phyloP scores from a whole-genome alignment of 2,329 filamentous ascomycete genomes.

The Xylariales sp. region DNA sequence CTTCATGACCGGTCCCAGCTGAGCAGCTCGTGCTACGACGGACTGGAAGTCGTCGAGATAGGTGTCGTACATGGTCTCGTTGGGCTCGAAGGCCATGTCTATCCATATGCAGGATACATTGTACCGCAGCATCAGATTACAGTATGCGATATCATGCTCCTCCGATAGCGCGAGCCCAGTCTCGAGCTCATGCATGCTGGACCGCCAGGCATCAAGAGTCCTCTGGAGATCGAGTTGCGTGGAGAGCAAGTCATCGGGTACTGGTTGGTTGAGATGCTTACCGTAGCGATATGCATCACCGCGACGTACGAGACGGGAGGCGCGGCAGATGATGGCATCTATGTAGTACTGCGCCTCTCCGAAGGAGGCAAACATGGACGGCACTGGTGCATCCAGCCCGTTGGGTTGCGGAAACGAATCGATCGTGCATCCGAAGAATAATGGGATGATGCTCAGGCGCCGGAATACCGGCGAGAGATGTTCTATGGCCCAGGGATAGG shows the following conservation, averaged over 20 bases:
- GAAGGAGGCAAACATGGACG: constrained; percentile 16
- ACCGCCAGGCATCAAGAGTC: constrained; percentile 25
- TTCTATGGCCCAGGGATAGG: constrained; percentile 25
- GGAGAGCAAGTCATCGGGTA: constrained; percentile 14
- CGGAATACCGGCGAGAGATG: constrained; percentile 32
- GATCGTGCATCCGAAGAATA: constrained; percentile 29
- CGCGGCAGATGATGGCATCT: constrained; percentile 23
- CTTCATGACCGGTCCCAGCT: constrained; percentile 9
- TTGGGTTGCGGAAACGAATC: constrained; percentile 20
- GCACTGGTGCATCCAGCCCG: constrained; percentile 18
- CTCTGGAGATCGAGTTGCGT: constrained; percentile 18
- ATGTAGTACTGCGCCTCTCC: constrained; percentile 27
- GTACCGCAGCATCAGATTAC: constrained; percentile 26
- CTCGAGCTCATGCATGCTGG: constrained; percentile 19
- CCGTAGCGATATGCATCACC: constrained; percentile 24
- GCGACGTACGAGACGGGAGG: constrained; percentile 25
- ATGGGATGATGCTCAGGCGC: constrained; percentile 34
- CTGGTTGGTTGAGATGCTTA: constrained; percentile 9
- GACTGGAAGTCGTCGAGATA: constrained; percentile 24
- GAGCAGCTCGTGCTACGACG: constrained; percentile 24
- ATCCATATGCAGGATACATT: constrained; percentile 30
- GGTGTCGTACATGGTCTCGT: constrained; percentile 32
- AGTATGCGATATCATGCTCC: constrained; percentile 8
- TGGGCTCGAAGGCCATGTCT: constrained; percentile 20
- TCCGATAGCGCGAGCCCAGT: background rate